Base-by-base conservation (phyloP, 129 eudicot genomes). In the Sambucus nigra region DNA sequence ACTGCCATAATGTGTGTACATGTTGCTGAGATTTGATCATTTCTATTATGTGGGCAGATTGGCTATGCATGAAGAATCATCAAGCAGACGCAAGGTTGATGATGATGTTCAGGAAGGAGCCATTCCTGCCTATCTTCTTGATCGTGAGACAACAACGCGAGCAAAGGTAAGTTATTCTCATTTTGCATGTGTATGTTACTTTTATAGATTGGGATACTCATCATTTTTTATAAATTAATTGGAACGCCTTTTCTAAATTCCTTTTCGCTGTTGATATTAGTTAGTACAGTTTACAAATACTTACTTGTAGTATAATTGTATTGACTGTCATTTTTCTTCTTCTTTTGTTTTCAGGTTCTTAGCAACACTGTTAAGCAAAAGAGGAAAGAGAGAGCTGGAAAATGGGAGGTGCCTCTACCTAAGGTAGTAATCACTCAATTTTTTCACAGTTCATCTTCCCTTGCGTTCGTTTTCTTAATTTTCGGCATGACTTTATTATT, bases 21-120 rank as follows among this genome's bases (percentile, higher is more conserved):
- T 5, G 42, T 51, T 15, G 12, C 52, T 47, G 31, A 46, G 38
- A 7, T 21, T 31, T 31, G n/a, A 28, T 29, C 40, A 53, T 31
- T 25, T 25, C n/a, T 63, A 12, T 59, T 17, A 45, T 71, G 62
- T 67, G 5, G 17, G 68, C 61, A 92, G 99, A 28, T 66, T 92
- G 78, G 82, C 85, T 46, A 92, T 92, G 99, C 99, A 92, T 51
- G 99, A 92, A 64, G 99, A 92, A 66, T 82, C 95, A 7, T 74
- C 95, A 51, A 71, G 74, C 57, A 74, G 99, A 71, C 89, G 99
- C 66, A 92, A 86, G 87, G 99, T 92, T 44, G 95, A 92, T 64
- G 99, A 92, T 69, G 78, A 85, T 63, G 95, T 89, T 50, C 83
- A 80, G 13, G 99, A 92, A 1, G 99, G 99, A 26, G 99, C 95